Evolutionary conservation across 73 alveolate genomes (phyloP).

Genomic region (Paramecium bursaria): DNA sequence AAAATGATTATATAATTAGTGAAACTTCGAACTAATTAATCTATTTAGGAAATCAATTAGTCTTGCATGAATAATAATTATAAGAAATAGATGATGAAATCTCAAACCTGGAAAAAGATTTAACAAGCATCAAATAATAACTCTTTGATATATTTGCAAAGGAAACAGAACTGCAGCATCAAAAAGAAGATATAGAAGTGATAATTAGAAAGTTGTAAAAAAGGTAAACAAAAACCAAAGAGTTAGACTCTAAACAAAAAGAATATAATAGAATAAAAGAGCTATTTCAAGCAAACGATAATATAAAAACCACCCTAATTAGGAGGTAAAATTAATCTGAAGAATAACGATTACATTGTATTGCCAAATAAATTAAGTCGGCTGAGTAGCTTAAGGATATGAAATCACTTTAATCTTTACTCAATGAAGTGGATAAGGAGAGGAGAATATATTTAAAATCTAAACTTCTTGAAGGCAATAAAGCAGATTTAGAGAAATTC

Average conservation of each 20-base stretch:
- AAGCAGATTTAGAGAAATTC: slow-evolving; percentile 46
- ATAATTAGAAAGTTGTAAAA: slow-evolving; percentile 26
- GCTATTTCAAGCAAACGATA: slow-evolving; percentile 35
- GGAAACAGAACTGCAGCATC: slow-evolving; percentile 26
- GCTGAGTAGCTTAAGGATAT: slow-evolving; percentile 16
- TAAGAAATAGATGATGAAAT: slow-evolving; percentile 2
- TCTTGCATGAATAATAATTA: too few species aligned
- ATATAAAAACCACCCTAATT: slow-evolving; percentile 17
- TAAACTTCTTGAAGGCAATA: slow-evolving; percentile 11
- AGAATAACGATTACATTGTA: slow-evolving; percentile 7
- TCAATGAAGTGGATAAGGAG: not conserved
- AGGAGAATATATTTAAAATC: slow-evolving; percentile 4
- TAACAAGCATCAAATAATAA: slow-evolving; percentile 21
- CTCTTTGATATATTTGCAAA: not conserved
- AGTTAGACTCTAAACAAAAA: slow-evolving; percentile 5
- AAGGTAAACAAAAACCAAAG: slow-evolving; percentile 6
- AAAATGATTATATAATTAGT: slow-evolving; percentile 4
- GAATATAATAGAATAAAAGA: slow-evolving; percentile 49
- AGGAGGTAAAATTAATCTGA: slow-evolving; percentile 39
- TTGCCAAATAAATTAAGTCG: too few species aligned
- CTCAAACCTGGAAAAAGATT: slow-evolving; percentile 1
- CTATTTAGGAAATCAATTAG: too few species aligned
- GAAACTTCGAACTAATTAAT: too few species aligned
- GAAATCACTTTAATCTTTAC: not conserved
- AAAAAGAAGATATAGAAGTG: slow-evolving; percentile 36